Percentiles rank a stretch among this genome's conserved stretches.
Evolutionary conservation across 2,329 filamentous ascomycete genomes (phyloP).

Genomic region (Alternaria solani): DNA sequence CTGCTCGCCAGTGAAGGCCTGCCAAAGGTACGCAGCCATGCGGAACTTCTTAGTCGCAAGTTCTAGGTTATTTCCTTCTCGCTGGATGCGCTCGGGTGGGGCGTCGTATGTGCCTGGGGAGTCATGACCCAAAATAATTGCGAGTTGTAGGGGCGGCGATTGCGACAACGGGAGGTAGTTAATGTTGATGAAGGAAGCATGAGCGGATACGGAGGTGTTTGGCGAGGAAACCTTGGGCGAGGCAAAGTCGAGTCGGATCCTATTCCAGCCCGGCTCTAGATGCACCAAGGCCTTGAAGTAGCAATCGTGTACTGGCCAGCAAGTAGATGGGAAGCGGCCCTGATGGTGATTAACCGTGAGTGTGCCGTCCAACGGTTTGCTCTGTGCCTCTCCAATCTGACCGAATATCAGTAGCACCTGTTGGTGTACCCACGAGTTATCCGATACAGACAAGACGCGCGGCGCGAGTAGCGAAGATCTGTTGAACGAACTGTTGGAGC

Average conservation of each 20-base stretch:
- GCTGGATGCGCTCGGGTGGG: slow-evolving; percentile 74
- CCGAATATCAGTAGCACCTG: slow-evolving; percentile 86
- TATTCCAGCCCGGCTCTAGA: slow-evolving; percentile 90
- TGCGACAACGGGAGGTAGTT: slow-evolving; percentile 85
- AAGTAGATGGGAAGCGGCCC: slow-evolving; percentile 81
- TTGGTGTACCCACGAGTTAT: slow-evolving; percentile 92
- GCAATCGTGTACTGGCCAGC: slow-evolving; percentile 87
- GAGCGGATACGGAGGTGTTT: slow-evolving; percentile 71
- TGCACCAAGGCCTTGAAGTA: slow-evolving; percentile 93
- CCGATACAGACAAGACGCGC: slow-evolving; percentile 77
- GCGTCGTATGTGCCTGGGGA: slow-evolving; percentile 87
- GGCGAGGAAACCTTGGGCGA: slow-evolving; percentile 80
- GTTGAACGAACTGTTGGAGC: slow-evolving; percentile 59
- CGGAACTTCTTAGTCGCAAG: slow-evolving; percentile 87
- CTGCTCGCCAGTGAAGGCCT: slow-evolving; percentile 95
- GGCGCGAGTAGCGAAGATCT: slow-evolving; percentile 81
- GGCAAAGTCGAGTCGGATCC: slow-evolving; percentile 84
- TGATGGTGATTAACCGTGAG: slow-evolving; percentile 83
- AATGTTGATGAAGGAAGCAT: slow-evolving; percentile 81
- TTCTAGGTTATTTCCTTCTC: slow-evolving; percentile 82
- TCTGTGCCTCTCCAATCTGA: slow-evolving; percentile 75
- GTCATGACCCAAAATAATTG: slow-evolving; percentile 86
- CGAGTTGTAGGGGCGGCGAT: slow-evolving; percentile 85
- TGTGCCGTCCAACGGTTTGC: slow-evolving; percentile 76
- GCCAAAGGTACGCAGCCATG: slow-evolving; percentile 96